Evolutionary conservation across 768 basidiomycete genomes (phyloP).

Genomic region (Tulasnella sp.): DNA sequence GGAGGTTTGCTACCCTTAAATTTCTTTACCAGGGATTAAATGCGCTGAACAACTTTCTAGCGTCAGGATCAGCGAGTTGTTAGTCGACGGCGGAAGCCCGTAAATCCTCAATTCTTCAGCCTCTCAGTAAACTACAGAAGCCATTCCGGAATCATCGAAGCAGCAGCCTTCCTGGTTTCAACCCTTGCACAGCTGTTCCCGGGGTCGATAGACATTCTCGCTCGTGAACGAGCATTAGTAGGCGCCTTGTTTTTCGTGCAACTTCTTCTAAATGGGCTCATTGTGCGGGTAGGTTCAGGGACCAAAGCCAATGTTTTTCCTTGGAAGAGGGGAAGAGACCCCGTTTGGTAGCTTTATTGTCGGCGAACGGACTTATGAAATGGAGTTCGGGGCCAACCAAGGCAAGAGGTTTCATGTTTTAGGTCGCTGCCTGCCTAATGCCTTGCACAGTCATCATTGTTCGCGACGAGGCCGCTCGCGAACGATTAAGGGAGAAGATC

Average conservation of each 20-base stretch:
- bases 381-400: conserved; percentile 44
- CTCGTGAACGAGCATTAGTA: conserved; percentile 5
- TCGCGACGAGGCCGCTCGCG: conserved; percentile 51
- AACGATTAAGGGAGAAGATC: conserved; percentile 48
- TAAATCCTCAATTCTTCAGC: conserved; percentile 43
- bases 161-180: conserved; percentile 60
- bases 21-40: no score
- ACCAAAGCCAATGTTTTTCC: conserved; percentile 23
- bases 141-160: conserved; percentile 66
- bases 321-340: not conserved
- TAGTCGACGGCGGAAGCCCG: not conserved
- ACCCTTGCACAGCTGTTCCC: conserved; percentile 61
- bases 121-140: conserved; percentile 65
- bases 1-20: no score
- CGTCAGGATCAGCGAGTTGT: conserved; percentile 3
- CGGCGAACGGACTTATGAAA: not conserved
- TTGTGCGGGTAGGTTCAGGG: not conserved
- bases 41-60: no score
- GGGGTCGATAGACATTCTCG: conserved; percentile 55
- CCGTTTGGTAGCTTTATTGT: not conserved
- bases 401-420: no score
- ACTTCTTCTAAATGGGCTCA: not conserved
- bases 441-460: conserved; percentile 70
- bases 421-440: no score
- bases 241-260: no score